Conservation (phyloP, 805 yeast species). For the Zygosaccharomyces bisporus region DNA sequence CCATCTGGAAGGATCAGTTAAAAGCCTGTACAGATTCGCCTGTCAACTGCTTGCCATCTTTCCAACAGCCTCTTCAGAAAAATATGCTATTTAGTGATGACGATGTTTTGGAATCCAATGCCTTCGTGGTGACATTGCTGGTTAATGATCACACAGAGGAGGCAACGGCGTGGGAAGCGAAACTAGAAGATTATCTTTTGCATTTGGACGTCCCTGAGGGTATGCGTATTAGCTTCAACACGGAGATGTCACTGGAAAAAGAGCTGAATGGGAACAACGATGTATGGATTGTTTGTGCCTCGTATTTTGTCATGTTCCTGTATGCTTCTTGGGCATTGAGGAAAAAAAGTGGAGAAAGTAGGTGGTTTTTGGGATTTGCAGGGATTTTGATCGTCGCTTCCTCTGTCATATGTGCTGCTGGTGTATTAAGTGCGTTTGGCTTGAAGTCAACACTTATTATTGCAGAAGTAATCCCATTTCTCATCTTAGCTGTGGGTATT, state of each 20-base stretch:
- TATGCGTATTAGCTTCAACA: constrained; percentile 64
- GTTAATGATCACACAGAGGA: constrained; percentile 50
- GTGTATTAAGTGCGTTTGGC: constrained; percentile 71
- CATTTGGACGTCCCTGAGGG: constrained; percentile 54
- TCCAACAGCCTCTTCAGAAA: constrained; percentile 83
- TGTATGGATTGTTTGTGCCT: constrained; percentile 59
- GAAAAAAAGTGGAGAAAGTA: constrained; percentile 40
- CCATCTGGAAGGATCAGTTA: constrained; percentile 52
- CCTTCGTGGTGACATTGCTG: constrained; percentile 73
- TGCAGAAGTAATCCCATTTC: constrained; percentile 94
- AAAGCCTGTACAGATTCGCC: constrained; percentile 70
- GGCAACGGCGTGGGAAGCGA: constrained; percentile 62
- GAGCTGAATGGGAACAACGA: constrained; percentile 84
- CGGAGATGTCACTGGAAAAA: constrained; percentile 79
- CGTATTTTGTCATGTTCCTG: constrained; percentile 81
- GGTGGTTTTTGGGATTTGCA: constrained; percentile 73
- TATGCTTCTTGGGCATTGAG: constrained; percentile 78
- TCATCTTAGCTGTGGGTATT: constrained; percentile 92
- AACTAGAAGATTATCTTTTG: constrained; percentile 53
- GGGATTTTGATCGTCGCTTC: constrained; percentile 79
- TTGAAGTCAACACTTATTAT: constrained; percentile 84
- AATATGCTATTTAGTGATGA: constrained; percentile 64
- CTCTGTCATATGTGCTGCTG: constrained; percentile 80
- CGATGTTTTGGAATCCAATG: constrained; percentile 56
- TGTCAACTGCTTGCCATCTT: constrained; percentile 82